Base-by-base conservation (phyloP, 2,329 filamentous ascomycete genomes). In the Fusarium sp. region DNA sequence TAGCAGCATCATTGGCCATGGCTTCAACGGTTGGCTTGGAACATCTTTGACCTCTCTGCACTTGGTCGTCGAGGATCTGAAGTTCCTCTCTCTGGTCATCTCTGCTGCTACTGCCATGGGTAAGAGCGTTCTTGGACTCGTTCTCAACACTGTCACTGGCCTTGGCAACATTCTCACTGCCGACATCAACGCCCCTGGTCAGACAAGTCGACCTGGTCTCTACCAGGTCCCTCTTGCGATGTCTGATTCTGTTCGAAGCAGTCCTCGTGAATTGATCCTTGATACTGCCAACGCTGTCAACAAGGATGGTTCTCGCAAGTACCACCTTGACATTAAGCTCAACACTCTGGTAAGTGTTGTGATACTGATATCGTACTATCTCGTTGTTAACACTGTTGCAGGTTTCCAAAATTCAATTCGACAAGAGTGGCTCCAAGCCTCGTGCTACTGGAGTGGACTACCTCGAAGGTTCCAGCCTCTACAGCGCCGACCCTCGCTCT, bases 141-240 rank as follows among this genome's bases (percentile, higher is more conserved):
- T 75, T 4, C n/a, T 76, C 6, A 62, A 53, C 37, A 72, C 72
- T 1, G 67, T 76, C 7, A 48, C 54, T 1, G 74, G 74, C 2
- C 74, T 79, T 25, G 74, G 67, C 0, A 60, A 77, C 27, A 66
- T 78, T 4, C 34, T 78, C 20, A 61, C 72, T 25, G 66, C 69
- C 2, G 76, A 79, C 28, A 63, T 78, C 8, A 79, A 77, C 25
- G 66, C 69, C 9, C 72, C 72, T 1, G 72, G 72, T 0, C 68
- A 73, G 12, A 20, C 70, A 4, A 69, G 66, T 32, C 49, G 62
- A 32, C 50, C 68, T 8, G 72, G 69, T 0, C 79, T 86, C 37
- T 90, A 85, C 75, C 87, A 90, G 69, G 84, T 91, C 7, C 88
- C 89, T 5, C 75, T 90, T 28, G 82, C 83, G 2, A 85, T 86